A percentile compares a stretch with the other conserved stretches of the same genome.
phyloP scores from a whole-genome alignment of 164 flowering plant genomes.

The Umbilicus rupestris region DNA sequence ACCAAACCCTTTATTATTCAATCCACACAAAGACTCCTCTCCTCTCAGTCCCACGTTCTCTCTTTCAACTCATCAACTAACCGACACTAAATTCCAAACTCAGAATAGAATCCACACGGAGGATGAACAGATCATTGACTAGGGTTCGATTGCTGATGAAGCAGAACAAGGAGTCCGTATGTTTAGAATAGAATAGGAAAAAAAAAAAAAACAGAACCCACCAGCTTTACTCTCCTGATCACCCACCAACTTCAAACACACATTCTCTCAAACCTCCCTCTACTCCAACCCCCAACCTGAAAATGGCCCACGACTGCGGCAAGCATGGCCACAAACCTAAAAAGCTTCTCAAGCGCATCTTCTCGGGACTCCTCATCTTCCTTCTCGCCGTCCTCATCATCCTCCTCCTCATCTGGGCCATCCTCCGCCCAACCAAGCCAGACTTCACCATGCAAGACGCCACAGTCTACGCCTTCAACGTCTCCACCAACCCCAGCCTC shows the following conservation, averaged over 20 bases:
- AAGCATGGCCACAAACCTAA: constrained; percentile 3
- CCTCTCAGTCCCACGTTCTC: too few species aligned
- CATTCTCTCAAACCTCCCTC: neutral
- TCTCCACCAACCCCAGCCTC: constrained; percentile 32
- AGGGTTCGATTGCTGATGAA: too few species aligned
- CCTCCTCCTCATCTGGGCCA: constrained; percentile 43
- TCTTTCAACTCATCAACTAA: too few species aligned
- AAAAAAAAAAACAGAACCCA: too few species aligned
- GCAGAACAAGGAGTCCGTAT: too few species aligned
- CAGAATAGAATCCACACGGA: too few species aligned
- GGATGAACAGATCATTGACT: too few species aligned
- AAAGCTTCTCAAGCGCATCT: constrained; percentile 1
- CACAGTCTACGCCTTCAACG: constrained; percentile 67
- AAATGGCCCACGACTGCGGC: constrained; percentile 13
- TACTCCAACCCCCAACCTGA: neutral
- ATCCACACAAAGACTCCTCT: too few species aligned
- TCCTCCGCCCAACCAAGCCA: constrained; percentile 49
- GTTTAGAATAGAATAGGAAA: too few species aligned
- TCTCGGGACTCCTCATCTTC: constrained; percentile 14
- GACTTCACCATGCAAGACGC: constrained; percentile 61
- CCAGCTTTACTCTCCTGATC: too few species aligned
- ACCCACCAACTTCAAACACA: neutral
- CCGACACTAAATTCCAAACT: too few species aligned
- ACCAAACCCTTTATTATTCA: too few species aligned
- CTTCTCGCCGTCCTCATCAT: constrained; percentile 26